These are phyloP conservation scores for Sporothrix curviconia DNA, from an alignment of 2,329 filamentous ascomycete species.

Conservation along the genomic window DNA sequence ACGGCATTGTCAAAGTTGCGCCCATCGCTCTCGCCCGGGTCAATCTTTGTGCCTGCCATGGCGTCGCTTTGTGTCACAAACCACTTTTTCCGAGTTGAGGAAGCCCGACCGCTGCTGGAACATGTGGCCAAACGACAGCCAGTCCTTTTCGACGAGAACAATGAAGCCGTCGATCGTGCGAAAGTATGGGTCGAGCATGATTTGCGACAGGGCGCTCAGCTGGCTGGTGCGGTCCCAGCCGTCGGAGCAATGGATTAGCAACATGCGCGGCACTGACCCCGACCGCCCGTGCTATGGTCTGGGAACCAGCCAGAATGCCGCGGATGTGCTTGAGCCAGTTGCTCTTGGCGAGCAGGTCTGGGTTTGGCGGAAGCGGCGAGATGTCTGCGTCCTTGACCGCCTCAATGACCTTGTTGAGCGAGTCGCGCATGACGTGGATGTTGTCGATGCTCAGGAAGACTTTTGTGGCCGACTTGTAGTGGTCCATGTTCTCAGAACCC, in stretches of 20 bases:
- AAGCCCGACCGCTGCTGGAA: slow-evolving; percentile 88
- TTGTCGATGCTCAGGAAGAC: slow-evolving; percentile 95
- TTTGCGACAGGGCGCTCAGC: slow-evolving; percentile 80
- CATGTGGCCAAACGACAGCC: slow-evolving; percentile 96
- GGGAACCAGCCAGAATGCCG: slow-evolving; percentile 75
- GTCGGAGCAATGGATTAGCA: slow-evolving; percentile 95
- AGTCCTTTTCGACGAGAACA: slow-evolving; percentile 91
- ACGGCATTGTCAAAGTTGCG: slow-evolving; percentile 79
- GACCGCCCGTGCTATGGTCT: slow-evolving; percentile 77
- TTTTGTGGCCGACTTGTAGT: slow-evolving; percentile 88
- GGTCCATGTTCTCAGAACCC: slow-evolving; percentile 95
- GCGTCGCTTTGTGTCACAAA: slow-evolving; percentile 80
- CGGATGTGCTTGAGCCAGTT: slow-evolving; percentile 88
- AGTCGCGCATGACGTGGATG: slow-evolving; percentile 95
- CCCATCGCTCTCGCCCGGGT: slow-evolving; percentile 55
- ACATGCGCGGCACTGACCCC: slow-evolving; percentile 90
- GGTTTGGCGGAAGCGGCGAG: slow-evolving; percentile 72
- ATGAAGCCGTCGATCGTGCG: slow-evolving; percentile 93
- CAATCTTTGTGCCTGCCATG: slow-evolving; percentile 57
- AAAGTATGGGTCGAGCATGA: slow-evolving; percentile 94
- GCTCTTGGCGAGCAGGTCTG: slow-evolving; percentile 73
- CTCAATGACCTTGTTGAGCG: slow-evolving; percentile 79
- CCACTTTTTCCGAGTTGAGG: slow-evolving; percentile 86
- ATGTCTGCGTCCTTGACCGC: slow-evolving; percentile 90
- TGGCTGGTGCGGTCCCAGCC: slow-evolving; percentile 98